phyloP scores from a whole-genome alignment of 495 filamentous ascomycete genomes.

The Daldinia caldariorum region DNA sequence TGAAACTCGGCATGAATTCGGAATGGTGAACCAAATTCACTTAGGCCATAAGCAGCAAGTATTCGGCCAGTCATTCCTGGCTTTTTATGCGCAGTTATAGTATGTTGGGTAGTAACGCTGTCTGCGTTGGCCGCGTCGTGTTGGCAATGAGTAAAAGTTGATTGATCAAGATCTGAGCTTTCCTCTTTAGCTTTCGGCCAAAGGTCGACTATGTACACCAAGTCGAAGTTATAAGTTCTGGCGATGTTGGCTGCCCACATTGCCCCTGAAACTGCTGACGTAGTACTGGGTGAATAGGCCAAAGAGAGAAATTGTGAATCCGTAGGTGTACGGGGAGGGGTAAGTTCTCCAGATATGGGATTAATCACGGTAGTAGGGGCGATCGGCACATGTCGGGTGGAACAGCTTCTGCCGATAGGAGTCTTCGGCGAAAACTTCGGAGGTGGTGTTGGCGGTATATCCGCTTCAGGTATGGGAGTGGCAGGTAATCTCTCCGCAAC shows the following conservation, averaged over 20 bases:
- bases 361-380: slow-evolving; percentile 46
- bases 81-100: slow-evolving; percentile 15
- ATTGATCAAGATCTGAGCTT: slow-evolving; percentile 5
- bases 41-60: slow-evolving; percentile 54
- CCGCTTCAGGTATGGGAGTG: slow-evolving; percentile 18
- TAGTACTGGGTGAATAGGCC: slow-evolving; percentile 22
- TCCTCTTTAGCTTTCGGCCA: slow-evolving; percentile 47
- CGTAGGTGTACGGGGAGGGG: slow-evolving; percentile 34
- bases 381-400: slow-evolving; percentile 34
- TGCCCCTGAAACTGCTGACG: slow-evolving; percentile 40
- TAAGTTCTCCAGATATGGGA: slow-evolving; percentile 28
- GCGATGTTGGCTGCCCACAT: slow-evolving; percentile 56
- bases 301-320: slow-evolving; percentile 37
- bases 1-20: slow-evolving; percentile 51
- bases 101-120: background rate
- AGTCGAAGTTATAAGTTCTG: slow-evolving; percentile 52
- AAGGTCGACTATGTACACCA: slow-evolving; percentile 57
- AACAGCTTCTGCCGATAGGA: slow-evolving; percentile 48
- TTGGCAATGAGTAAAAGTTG: background rate
- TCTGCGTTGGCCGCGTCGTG: slow-evolving; percentile 1
- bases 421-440: slow-evolving; percentile 33
- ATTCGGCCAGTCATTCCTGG: slow-evolving; percentile 49
- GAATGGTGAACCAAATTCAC: slow-evolving; percentile 51
- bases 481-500: slow-evolving; percentile 51
- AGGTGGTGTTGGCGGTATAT: slow-evolving; percentile 35